Evolutionary conservation across 2,329 filamentous ascomycete species (phyloP).

Genomic region (Rhinocladiella mackenziei): DNA sequence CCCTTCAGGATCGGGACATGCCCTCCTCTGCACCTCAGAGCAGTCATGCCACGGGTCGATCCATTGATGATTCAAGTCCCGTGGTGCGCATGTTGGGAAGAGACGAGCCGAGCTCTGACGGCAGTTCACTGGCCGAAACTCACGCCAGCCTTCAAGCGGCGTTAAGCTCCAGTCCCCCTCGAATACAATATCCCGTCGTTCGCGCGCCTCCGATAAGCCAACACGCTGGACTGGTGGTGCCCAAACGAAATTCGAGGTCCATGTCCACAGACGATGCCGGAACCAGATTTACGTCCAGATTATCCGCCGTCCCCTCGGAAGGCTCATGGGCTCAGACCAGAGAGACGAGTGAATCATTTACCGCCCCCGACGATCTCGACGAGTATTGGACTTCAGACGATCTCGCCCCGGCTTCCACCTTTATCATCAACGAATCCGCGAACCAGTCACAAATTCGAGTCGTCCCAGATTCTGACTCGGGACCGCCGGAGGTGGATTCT

Average conservation of each 20-base stretch:
- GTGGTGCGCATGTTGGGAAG: conserved; percentile 19
- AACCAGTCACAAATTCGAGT: conserved; percentile 26
- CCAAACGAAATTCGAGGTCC: conserved; percentile 33
- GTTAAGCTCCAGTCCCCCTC: conserved; percentile 32
- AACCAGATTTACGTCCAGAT: conserved; percentile 40
- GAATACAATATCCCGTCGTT: conserved; percentile 32
- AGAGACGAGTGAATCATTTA: conserved; percentile 25
- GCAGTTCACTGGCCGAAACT: conserved; percentile 21
- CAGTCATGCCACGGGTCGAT: conserved; percentile 9
- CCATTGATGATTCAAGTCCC: conserved; percentile 24
- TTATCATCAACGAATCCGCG: conserved; percentile 23
- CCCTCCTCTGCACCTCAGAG: conserved; percentile 22
- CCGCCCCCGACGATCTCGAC: conserved; percentile 21
- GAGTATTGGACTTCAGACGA: conserved; percentile 24
- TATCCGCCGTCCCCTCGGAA: conserved; percentile 46
- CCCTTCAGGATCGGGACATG: conserved; percentile 9
- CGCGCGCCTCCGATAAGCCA: conserved; percentile 39
- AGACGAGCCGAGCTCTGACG: conserved; percentile 18
- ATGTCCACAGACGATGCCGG: conserved; percentile 34
- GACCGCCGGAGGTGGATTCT: conserved; percentile 11
- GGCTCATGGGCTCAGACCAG: conserved; percentile 35
- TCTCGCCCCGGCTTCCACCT: conserved; percentile 22
- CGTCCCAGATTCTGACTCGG: conserved; percentile 18
- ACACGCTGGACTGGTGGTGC: conserved; percentile 35
- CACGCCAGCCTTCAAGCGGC: conserved; percentile 38